Evolutionary conservation across 2,329 filamentous ascomycete species (phyloP).

Genomic region (Proliferodiscus dingleyae): DNA sequence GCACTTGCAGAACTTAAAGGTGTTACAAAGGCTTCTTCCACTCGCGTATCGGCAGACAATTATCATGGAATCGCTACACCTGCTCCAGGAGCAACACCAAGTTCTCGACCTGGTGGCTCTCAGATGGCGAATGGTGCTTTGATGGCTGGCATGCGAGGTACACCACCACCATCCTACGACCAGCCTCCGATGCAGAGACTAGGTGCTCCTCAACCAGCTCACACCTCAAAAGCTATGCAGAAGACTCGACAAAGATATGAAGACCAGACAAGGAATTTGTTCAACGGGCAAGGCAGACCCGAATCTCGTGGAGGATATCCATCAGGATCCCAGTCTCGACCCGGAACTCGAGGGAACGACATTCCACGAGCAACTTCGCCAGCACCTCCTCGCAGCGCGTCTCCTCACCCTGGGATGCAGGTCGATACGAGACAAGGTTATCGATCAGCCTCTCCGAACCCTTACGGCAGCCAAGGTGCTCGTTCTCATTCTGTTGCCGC

Average conservation of each 20-base stretch:
- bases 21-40: slow-evolving; percentile 72
- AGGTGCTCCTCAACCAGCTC: slow-evolving; percentile 84
- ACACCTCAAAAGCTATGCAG: slow-evolving; percentile 93
- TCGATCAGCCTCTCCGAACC: slow-evolving; percentile 45
- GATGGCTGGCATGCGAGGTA: slow-evolving; percentile 60
- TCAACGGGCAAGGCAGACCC: slow-evolving; percentile 39
- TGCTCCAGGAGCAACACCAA: slow-evolving; percentile 46
- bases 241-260: slow-evolving; percentile 87
- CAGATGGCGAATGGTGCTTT: slow-evolving; percentile 38
- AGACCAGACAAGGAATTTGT: slow-evolving; percentile 76
- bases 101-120: slow-evolving; percentile 39
- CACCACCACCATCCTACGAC: slow-evolving; percentile 85
- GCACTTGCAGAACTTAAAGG: slow-evolving; percentile 91
- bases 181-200: slow-evolving; percentile 63
- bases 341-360: slow-evolving; percentile 54
- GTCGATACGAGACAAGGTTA: slow-evolving; percentile 41
- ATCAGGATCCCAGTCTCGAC: slow-evolving; percentile 44
- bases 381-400: slow-evolving; percentile 57
- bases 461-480: slow-evolving; percentile 31
- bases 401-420: slow-evolving; percentile 55
- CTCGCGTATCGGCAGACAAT: slow-evolving; percentile 88
- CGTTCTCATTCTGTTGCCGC: slow-evolving; percentile 34
- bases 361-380: slow-evolving; percentile 62
- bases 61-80: slow-evolving; percentile 93
- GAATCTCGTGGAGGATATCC: slow-evolving; percentile 30